Evolutionary conservation across 1,284 basidiomycete species (phyloP).

Genomic region (Filobasidium uniguttulatum): DNA sequence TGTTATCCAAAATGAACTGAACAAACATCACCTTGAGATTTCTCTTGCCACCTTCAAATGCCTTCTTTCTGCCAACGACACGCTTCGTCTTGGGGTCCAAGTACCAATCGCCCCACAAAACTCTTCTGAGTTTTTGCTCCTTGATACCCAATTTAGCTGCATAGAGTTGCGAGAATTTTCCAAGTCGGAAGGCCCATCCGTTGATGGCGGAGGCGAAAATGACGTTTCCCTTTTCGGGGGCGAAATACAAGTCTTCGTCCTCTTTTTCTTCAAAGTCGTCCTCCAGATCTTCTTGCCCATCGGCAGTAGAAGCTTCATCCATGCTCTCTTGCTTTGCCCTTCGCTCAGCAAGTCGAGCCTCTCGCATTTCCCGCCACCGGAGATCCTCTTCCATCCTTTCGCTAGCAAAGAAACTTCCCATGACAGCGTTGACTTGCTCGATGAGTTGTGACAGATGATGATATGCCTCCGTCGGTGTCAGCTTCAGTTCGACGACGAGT

Average conservation of each 20-base stretch:
- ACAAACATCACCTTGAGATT: slow-evolving; percentile 93
- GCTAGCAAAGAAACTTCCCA: slow-evolving; percentile 88
- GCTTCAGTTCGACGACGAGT: slow-evolving; percentile 81
- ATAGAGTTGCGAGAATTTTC: slow-evolving; percentile 87
- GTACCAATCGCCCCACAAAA: slow-evolving; percentile 96
- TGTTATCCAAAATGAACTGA: slow-evolving; percentile 92
- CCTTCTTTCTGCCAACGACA: slow-evolving; percentile 80
- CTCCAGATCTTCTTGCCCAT: slow-evolving; percentile 37
- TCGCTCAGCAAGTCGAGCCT: slow-evolving; percentile 60
- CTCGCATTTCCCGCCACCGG: slow-evolving; percentile 82
- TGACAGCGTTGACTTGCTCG: slow-evolving; percentile 95
- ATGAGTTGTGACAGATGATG: slow-evolving; percentile 85
- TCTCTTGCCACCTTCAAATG: slow-evolving; percentile 44
- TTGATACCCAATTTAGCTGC: slow-evolving; percentile 82
- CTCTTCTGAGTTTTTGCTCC: slow-evolving; percentile 70
- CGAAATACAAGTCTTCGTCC: slow-evolving; percentile 95
- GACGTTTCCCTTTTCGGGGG: slow-evolving; percentile 89
- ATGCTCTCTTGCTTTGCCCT: slow-evolving; percentile 51
- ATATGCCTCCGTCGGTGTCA: slow-evolving; percentile 84
- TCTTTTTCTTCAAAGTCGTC: slow-evolving; percentile 72
- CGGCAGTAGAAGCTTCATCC: slow-evolving; percentile 43
- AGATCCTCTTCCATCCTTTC: slow-evolving; percentile 97
- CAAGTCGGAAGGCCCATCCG: slow-evolving; percentile 93
- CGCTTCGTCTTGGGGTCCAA: slow-evolving; percentile 92
- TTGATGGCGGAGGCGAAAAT: slow-evolving; percentile 93